phyloP scores from a whole-genome alignment of 768 basidiomycete species.

The Aureoboletus auriporus region DNA sequence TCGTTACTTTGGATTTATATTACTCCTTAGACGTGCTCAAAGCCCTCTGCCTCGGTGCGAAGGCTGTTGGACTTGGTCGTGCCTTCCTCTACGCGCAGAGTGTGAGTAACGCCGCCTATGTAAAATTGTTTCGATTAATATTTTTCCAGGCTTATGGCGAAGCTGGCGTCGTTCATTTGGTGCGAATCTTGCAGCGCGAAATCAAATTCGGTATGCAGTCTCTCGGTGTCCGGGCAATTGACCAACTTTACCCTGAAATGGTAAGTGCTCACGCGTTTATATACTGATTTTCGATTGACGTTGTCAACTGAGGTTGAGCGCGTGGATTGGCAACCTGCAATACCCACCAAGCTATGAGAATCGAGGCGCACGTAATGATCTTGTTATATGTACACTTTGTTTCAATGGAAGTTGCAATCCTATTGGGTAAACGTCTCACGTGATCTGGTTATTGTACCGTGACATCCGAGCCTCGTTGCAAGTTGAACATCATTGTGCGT shows the following conservation, averaged over 20 bases:
- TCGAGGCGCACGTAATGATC: background rate
- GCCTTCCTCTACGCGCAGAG: slow-evolving; percentile 85
- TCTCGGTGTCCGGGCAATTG: slow-evolving; percentile 61
- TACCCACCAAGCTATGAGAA: slow-evolving; percentile 23
- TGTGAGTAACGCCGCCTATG: slow-evolving; percentile 37
- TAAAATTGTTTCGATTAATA: slow-evolving; percentile 3
- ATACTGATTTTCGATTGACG: slow-evolving; percentile 1
- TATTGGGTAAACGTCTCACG: too few relatives aligned
- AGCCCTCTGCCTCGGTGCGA: slow-evolving; percentile 86
- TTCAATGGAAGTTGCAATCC: too few relatives aligned
- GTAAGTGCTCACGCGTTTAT: slow-evolving; percentile 34
- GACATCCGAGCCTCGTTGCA: slow-evolving; percentile 1
- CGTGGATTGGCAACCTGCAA: slow-evolving; percentile 58
- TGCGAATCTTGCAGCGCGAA: slow-evolving; percentile 71
- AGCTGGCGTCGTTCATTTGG: slow-evolving; percentile 60
- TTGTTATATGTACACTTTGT: background rate
- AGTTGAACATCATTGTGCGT: background rate
- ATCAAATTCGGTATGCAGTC: slow-evolving; percentile 74
- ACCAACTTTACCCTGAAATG: slow-evolving; percentile 71
- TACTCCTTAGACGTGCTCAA: slow-evolving; percentile 68
- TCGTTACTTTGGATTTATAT: background rate
- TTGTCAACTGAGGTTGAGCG: slow-evolving; percentile 47
- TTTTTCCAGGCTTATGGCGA: slow-evolving; percentile 64
- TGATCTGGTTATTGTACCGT: too few relatives aligned
- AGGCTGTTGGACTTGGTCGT: slow-evolving; percentile 80